phyloP scores from a whole-genome alignment of 768 basidiomycete genomes.

The Chiua virens region DNA sequence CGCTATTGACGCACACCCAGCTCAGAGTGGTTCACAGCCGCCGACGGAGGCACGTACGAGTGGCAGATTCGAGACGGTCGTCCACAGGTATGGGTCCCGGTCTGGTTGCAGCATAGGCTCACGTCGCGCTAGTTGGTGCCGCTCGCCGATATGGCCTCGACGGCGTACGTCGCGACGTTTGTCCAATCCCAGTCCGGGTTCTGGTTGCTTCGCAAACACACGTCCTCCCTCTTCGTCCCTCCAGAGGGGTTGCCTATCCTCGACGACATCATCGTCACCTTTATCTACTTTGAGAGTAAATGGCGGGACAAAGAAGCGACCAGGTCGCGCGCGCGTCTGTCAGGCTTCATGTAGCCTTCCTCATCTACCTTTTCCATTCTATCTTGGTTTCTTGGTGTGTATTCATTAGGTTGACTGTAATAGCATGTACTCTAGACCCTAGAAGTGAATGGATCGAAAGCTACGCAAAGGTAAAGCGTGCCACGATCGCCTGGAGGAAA shows the following conservation, averaged over 20 bases:
- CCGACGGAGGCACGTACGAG: constrained; percentile 24
- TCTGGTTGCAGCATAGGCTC: neutral
- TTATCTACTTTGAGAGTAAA: constrained; percentile 34
- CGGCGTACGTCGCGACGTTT: constrained; percentile 30
- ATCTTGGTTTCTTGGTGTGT: neutral
- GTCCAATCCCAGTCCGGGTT: constrained; percentile 16
- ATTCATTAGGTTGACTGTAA: neutral
- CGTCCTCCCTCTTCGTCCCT: constrained; percentile 25
- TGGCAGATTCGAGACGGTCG: constrained; percentile 27
- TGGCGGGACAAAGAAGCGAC: constrained; percentile 26
- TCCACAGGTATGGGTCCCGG: constrained; percentile 16
- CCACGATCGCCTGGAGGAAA: constrained; percentile 12
- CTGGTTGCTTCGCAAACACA: constrained; percentile 12
- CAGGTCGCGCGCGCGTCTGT: constrained; percentile 10
- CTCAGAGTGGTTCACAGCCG: constrained; percentile 26
- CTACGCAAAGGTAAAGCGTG: constrained; percentile 8
- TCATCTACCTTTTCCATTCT: neutral
- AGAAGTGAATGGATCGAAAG: neutral
- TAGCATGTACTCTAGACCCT: neutral
- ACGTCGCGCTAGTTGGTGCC: constrained; percentile 24
- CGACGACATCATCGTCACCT: constrained; percentile 38
- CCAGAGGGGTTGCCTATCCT: constrained; percentile 31
- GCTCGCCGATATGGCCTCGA: neutral
- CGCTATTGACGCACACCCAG: too few relatives aligned
- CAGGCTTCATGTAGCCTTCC: neutral